phyloP scores from a whole-genome alignment of 768 basidiomycete genomes.

The Lactarius pseudohatsudake region DNA sequence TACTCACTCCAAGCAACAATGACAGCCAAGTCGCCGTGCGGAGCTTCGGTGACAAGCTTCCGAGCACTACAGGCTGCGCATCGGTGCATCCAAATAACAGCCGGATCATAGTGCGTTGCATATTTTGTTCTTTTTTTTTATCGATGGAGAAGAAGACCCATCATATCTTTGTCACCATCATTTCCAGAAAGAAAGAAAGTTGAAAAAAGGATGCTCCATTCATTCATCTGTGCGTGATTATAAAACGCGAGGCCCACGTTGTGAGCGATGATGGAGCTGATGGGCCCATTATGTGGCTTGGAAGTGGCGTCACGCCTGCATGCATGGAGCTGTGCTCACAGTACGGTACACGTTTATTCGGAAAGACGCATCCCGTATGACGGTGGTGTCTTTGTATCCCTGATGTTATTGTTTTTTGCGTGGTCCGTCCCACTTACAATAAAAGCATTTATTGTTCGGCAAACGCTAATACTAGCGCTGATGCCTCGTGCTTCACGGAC shows the following conservation, averaged over 20 bases:
- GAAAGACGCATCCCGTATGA: background rate
- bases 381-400: background rate
- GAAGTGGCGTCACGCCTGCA: background rate
- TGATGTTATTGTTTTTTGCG: background rate
- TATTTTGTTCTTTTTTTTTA: background rate
- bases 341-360: background rate
- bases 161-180: background rate
- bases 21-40: background rate
- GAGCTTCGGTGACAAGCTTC: background rate
- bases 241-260: background rate
- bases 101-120: background rate
- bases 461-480: background rate
- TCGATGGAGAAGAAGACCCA: background rate
- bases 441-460: background rate
- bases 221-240: conserved; percentile 1
- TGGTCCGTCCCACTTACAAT: background rate
- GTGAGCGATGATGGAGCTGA: conserved; percentile 6
- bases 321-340: background rate
- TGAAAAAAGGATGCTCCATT: background rate
- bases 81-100: background rate
- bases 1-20: background rate
- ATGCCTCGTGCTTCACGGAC: background rate
- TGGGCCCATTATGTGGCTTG: background rate
- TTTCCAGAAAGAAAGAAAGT: background rate
- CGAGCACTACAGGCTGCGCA: conserved; percentile 1